Evolutionary conservation across 495 filamentous ascomycete genomes (phyloP).

Genomic region (Paragyromitra xinjiangensis): DNA sequence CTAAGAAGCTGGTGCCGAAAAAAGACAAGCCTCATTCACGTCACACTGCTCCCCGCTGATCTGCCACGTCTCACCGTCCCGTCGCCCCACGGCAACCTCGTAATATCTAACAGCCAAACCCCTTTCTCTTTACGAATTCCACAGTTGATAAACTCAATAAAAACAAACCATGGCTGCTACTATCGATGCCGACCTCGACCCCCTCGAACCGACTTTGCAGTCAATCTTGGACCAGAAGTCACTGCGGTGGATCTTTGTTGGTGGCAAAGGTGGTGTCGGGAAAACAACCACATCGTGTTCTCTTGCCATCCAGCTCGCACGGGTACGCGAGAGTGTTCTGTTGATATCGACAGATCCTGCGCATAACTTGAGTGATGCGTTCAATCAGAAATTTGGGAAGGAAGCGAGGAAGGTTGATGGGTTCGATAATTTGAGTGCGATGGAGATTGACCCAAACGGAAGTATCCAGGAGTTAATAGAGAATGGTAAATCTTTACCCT

Average conservation of each 20-base stretch:
- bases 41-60: constrained; percentile 33
- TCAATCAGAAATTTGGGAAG: constrained; percentile 99
- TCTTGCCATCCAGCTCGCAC: constrained; percentile 96
- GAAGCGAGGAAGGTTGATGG: constrained; percentile 92
- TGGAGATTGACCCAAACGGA: constrained; percentile 99
- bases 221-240: constrained; percentile 91
- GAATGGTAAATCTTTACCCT: constrained; percentile 66
- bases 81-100: constrained; percentile 43
- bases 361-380: constrained; percentile 97
- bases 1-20: background rate
- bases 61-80: constrained; percentile 45
- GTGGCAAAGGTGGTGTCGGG: constrained; percentile 98
- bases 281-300: constrained; percentile 99
- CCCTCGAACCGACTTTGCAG: constrained; percentile 90
- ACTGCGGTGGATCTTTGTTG: constrained; percentile 98
- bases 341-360: constrained; percentile 98
- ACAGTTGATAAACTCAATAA: constrained; percentile 21
- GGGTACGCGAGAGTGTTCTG: constrained; percentile 91
- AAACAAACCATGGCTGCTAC: constrained; percentile 38
- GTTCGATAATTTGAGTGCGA: constrained; percentile 92
- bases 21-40: constrained; percentile 38
- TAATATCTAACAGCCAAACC: constrained; percentile 23
- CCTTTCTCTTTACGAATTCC: constrained; percentile 5
- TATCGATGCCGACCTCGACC: constrained; percentile 71
- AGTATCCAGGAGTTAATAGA: constrained; percentile 91